Percentiles rank a stretch among this genome's conserved stretches.
Conservation (phyloP, 257 asterid species). For the Petunia axillaris region DNA sequence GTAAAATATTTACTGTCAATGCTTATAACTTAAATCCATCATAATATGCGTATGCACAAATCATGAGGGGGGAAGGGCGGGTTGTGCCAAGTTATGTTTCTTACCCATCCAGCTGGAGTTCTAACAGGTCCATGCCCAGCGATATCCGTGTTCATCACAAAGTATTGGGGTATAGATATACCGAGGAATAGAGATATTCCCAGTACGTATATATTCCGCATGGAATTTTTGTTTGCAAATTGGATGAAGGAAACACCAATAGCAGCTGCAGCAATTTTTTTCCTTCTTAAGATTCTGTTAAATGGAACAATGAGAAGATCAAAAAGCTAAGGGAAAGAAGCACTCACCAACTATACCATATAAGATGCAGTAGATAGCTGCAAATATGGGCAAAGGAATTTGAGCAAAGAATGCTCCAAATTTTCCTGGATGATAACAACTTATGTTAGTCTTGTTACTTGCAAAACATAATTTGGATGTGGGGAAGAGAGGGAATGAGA, state of each 20-base stretch:
- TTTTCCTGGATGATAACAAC: constrained; percentile 65
- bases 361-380: constrained; percentile 85
- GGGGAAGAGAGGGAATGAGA: background rate
- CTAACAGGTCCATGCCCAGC: constrained; percentile 89
- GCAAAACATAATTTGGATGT: background rate
- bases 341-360: constrained; percentile 93
- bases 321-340: background rate
- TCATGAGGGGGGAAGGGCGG: background rate
- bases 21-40: background rate
- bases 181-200: constrained; percentile 85
- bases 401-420: constrained; percentile 96
- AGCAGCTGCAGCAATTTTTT: constrained; percentile 67
- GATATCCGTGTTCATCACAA: constrained; percentile 64
- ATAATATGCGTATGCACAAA: background rate
- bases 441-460: constrained; percentile 17
- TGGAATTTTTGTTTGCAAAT: constrained; percentile 85
- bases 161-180: constrained; percentile 84
- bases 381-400: constrained; percentile 90
- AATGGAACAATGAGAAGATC: constrained; percentile 14
- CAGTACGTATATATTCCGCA: constrained; percentile 82
- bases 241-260: constrained; percentile 82
- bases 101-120: constrained; percentile 96
- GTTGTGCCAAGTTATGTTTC: constrained; percentile 17
- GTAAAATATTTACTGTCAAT: background rate
- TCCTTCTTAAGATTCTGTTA: background rate